These are phyloP conservation scores for Paraurostyla sp. DNA, from an alignment of 73 alveolate species.

Conservation along the genomic window DNA sequence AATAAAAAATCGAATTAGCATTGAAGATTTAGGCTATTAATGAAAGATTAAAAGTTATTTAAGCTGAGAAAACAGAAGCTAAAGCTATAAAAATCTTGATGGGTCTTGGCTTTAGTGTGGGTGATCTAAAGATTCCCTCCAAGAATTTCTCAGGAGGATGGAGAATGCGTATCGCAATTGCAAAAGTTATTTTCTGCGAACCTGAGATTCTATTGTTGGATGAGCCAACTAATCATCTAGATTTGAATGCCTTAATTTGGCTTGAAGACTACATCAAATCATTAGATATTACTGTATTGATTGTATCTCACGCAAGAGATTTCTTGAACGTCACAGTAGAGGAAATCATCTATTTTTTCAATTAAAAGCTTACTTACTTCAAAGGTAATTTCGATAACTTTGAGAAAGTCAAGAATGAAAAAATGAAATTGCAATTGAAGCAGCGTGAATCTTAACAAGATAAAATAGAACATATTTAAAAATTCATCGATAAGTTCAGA, in stretches of 20 bases:
- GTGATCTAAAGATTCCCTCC: constrained; percentile 88
- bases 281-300: constrained; percentile 97
- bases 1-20: constrained; percentile 70
- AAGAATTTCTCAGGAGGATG: constrained; percentile 99
- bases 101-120: constrained; percentile 95
- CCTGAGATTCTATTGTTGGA: constrained; percentile 98
- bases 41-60: constrained; percentile 91
- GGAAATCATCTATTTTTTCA: constrained; percentile 97
- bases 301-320: constrained; percentile 99
- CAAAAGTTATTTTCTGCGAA: constrained; percentile 97
- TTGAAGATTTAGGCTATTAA: constrained; percentile 78
- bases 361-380: constrained; percentile 91
- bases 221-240: constrained; percentile 99
- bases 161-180: constrained; percentile 99
- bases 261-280: constrained; percentile 94
- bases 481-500: constrained; percentile 98
- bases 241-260: constrained; percentile 99
- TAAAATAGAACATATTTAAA: constrained; percentile 95
- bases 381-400: constrained; percentile 97
- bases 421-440: constrained; percentile 84
- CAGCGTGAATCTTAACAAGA: constrained; percentile 90
- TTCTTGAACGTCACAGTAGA: constrained; percentile 98
- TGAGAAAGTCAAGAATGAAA: constrained; percentile 94
- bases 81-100: constrained; percentile 91
- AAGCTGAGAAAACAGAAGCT: constrained; percentile 93